Percentiles rank a stretch among this genome's conserved stretches.
These are phyloP conservation scores for Thelonectria rubi DNA, from an alignment of 2,329 filamentous ascomycete genomes.

Conservation along the genomic window DNA sequence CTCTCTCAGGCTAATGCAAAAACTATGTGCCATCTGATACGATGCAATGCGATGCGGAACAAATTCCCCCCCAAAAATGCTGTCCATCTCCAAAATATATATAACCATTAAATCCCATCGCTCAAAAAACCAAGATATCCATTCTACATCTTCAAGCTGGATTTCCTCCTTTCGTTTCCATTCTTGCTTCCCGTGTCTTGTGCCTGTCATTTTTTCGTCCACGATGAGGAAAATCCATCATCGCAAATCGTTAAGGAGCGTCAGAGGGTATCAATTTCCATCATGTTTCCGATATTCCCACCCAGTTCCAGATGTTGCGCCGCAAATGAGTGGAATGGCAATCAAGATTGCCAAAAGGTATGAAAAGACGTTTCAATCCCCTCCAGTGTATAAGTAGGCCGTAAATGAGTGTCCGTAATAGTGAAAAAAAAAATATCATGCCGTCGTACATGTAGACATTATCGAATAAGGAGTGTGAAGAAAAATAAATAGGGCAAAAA, in stretches of 20 bases:
- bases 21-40: not conserved
- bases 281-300: constrained; percentile 16
- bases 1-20: not conserved
- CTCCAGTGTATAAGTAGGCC: constrained; percentile 18
- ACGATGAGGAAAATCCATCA: not conserved
- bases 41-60: not conserved
- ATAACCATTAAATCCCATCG: constrained; percentile 15
- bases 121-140: constrained; percentile 1
- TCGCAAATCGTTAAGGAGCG: constrained; percentile 33
- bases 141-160: constrained; percentile 4
- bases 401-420: constrained; percentile 34
- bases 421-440: constrained; percentile 29
- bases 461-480: constrained; percentile 40
- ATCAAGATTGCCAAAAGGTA: constrained; percentile 26
- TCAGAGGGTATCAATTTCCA: constrained; percentile 37
- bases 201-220: not conserved
- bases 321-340: constrained; percentile 36
- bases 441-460: constrained; percentile 32
- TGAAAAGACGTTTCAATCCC: constrained; percentile 15
- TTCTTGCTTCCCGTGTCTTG: not conserved
- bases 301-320: constrained; percentile 33
- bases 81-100: not conserved
- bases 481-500: constrained; percentile 24
- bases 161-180: not conserved
- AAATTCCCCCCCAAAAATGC: not conserved